Evolutionary conservation across 768 basidiomycete species (phyloP).

Genomic region (Kwoniella mangroviensis): DNA sequence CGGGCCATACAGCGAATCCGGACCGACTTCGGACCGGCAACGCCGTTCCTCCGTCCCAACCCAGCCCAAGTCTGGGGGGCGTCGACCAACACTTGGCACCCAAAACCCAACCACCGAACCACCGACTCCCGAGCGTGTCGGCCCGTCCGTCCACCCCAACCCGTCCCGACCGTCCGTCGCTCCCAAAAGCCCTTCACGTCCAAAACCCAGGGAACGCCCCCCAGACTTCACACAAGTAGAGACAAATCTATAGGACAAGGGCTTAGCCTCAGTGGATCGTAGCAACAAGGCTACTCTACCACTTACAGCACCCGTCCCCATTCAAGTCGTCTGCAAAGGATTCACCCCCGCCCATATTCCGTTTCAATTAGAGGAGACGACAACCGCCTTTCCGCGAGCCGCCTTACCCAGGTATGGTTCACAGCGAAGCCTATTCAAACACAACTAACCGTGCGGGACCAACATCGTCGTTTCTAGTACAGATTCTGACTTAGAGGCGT

Average conservation of each 20-base stretch:
- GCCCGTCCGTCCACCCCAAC: neutral
- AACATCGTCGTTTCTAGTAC: slow-evolving; percentile 75
- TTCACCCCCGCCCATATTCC: slow-evolving; percentile 72
- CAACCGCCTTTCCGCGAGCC: slow-evolving; percentile 62
- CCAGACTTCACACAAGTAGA: slow-evolving; percentile 18
- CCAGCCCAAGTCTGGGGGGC: slow-evolving; percentile 36
- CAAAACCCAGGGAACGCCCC: neutral
- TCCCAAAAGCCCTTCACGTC: neutral
- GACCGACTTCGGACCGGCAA: slow-evolving; percentile 52
- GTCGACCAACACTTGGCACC: slow-evolving; percentile 41
- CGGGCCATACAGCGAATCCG: neutral
- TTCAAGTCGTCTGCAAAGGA: slow-evolving; percentile 80
- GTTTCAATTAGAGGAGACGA: slow-evolving; percentile 67
- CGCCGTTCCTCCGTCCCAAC: slow-evolving; percentile 50
- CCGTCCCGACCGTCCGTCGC: neutral
- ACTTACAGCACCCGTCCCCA: slow-evolving; percentile 75
- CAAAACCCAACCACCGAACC: neutral
- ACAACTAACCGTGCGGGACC: slow-evolving; percentile 67
- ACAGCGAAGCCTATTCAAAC: slow-evolving; percentile 72
- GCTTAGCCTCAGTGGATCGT: slow-evolving; percentile 78
- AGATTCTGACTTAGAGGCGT: slow-evolving; percentile 82
- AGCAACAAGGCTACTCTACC: slow-evolving; percentile 79
- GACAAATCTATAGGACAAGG: slow-evolving; percentile 72
- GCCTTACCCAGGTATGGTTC: slow-evolving; percentile 67
- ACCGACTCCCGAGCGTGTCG: neutral